Percentiles rank a stretch among this genome's conserved stretches.
These are phyloP conservation scores for Metschnikowia shivogae DNA, from an alignment of 805 yeast genomes.

Conservation along the genomic window DNA sequence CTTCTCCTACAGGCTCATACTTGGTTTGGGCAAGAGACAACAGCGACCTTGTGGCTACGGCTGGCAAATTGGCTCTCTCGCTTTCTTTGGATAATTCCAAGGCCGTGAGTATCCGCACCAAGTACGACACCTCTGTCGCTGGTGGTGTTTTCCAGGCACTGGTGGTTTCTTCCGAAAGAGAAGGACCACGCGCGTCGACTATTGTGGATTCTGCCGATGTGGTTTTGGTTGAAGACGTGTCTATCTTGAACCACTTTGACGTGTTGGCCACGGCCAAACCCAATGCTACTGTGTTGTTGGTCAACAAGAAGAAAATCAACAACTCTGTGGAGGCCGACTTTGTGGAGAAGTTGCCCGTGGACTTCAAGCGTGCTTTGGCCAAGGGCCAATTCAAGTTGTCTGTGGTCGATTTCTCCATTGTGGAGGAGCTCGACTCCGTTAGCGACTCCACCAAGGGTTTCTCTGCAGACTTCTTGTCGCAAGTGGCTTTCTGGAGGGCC, in stretches of 20 bases:
- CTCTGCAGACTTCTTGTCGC: conserved; percentile 65
- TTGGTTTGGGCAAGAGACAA: conserved; percentile 70
- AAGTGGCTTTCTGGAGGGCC: conserved; percentile 75
- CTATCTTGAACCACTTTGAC: conserved; percentile 54
- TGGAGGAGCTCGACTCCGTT: conserved; percentile 55
- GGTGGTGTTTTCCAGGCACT: conserved; percentile 79
- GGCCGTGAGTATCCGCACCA: conserved; percentile 52
- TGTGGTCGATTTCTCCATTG: conserved; percentile 56
- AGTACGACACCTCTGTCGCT: conserved; percentile 64
- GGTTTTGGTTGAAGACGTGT: conserved; percentile 57
- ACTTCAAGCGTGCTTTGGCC: conserved; percentile 50
- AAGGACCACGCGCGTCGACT: conserved; percentile 9
- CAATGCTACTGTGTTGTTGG: conserved; percentile 50
- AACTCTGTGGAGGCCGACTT: conserved; percentile 43
- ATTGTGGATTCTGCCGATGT: conserved; percentile 58
- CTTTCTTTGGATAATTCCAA: conserved; percentile 59
- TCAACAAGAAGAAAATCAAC: conserved; percentile 32
- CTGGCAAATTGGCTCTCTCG: conserved; percentile 64
- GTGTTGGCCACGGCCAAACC: conserved; percentile 56
- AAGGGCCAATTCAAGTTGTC: conserved; percentile 50
- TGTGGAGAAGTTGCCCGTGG: conserved; percentile 50
- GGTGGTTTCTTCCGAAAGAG: conserved; percentile 32
- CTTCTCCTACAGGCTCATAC: conserved; percentile 43
- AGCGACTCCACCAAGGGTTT: conserved; percentile 65
- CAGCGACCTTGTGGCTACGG: conserved; percentile 49